Evolutionary conservation across 192 early-diverging fungal genomes (phyloP).

Genomic region (Tieghemiomyces parasiticus): DNA sequence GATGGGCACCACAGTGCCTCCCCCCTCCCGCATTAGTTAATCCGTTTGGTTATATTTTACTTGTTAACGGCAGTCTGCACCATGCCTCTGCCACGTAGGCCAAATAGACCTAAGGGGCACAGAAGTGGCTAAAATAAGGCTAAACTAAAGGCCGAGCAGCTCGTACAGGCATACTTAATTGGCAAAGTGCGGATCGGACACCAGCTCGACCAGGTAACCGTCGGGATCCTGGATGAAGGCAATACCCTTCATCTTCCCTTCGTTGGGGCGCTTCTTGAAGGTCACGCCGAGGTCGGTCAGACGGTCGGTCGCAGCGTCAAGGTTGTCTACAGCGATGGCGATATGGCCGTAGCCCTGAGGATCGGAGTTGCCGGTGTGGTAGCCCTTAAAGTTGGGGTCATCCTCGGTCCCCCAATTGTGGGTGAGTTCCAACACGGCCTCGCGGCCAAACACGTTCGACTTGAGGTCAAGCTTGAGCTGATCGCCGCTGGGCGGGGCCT

Average conservation of each 20-base stretch:
- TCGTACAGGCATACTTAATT: not conserved
- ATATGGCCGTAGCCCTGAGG: conserved; percentile 70
- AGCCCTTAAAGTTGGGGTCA: conserved; percentile 37
- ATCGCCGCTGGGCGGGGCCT: conserved; percentile 23
- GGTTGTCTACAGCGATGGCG: conserved; percentile 61
- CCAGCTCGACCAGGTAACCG: conserved; percentile 64
- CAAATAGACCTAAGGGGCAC: not conserved
- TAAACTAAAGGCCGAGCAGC: not conserved
- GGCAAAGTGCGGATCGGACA: not conserved
- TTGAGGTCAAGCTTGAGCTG: conserved; percentile 8
- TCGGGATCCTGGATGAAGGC: conserved; percentile 76
- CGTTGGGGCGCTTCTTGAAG: conserved; percentile 56
- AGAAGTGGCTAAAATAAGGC: not conserved
- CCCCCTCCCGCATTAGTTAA: no score
- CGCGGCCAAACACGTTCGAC: conserved; percentile 36
- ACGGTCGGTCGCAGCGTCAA: conserved; percentile 60
- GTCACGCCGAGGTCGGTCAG: conserved; percentile 53
- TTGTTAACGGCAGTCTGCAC: not conserved
- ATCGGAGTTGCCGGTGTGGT: conserved; percentile 58
- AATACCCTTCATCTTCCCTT: conserved; percentile 70
- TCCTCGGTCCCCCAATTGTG: conserved; percentile 74
- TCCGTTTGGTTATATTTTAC: not conserved
- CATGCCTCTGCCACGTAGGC: not conserved
- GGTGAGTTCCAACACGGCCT: conserved; percentile 69
- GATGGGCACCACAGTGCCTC: no score